phyloP scores from a whole-genome alignment of 164 flowering plant species.

The Vitis rotundifolia region DNA sequence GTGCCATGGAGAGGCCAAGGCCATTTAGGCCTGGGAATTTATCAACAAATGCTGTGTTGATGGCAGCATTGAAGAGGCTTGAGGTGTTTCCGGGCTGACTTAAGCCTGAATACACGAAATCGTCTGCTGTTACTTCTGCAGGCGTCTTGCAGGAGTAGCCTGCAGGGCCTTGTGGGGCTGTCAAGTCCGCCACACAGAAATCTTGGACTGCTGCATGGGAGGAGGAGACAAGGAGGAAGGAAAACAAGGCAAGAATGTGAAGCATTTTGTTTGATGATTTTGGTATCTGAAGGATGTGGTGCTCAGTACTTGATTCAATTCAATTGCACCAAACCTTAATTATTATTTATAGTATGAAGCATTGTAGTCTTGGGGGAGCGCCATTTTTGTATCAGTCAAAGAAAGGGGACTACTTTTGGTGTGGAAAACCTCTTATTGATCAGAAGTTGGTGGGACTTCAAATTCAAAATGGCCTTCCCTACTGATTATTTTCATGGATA shows the following conservation, averaged over 20 bases:
- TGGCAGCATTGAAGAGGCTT: slow-evolving; percentile 41
- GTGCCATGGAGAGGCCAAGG: slow-evolving; percentile 40
- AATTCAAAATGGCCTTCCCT: too few species aligned
- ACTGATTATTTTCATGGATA: too few species aligned
- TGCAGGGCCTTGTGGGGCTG: slow-evolving; percentile 21
- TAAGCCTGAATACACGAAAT: slow-evolving; percentile 37
- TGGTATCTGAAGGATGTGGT: too few species aligned
- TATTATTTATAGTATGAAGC: too few species aligned
- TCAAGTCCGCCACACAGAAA: slow-evolving; percentile 42
- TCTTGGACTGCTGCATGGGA: slow-evolving; percentile 26
- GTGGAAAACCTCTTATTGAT: too few species aligned
- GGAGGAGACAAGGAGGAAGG: slow-evolving; percentile 9
- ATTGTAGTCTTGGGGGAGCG: too few species aligned
- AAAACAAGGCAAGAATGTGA: slow-evolving; percentile 15
- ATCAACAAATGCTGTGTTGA: slow-evolving; percentile 34
- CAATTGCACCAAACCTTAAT: too few species aligned
- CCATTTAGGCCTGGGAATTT: slow-evolving; percentile 47
- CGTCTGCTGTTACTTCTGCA: slow-evolving; percentile 26
- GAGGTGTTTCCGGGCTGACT: slow-evolving; percentile 38
- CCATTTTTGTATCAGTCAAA: too few species aligned
- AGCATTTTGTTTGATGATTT: slow-evolving; percentile 7
- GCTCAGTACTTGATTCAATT: too few species aligned
- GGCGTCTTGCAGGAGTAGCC: slow-evolving; percentile 43
- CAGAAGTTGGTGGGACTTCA: too few species aligned
- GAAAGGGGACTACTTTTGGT: too few species aligned